Base-by-base conservation (phyloP, 768 basidiomycete species). In the Psilocybe tampanensis region DNA sequence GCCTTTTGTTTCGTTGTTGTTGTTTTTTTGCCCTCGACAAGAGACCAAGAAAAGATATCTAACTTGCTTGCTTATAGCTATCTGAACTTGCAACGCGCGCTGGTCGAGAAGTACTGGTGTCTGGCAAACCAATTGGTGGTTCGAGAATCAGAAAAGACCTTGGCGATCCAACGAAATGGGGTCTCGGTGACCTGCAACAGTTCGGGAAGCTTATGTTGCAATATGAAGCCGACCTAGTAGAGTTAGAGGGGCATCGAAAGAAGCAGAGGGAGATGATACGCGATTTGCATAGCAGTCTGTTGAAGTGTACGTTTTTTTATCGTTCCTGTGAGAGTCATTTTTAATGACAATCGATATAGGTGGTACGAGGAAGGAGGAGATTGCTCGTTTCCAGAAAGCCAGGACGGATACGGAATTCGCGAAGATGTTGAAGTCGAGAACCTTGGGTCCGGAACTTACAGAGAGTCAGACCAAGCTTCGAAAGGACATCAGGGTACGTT, bases 381-480 rank as follows among this genome's bases (percentile, higher is more conserved):
- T 93, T 22, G 76, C 78, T 17, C 84, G 92, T 4, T 95, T 93
- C 70, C 79, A 86, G 53, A 85, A 84, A 62, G 94, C 94, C 1
- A 85, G 85, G 58, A 80, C 79, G 26, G 94, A 98, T 66, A 80
- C 85, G 2, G 89, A 89, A 53, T 92, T 95, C 68, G 82, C 86
- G 9, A 88, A 85, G 64, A 83, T 89, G 77, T 72, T 92, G 52
- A 86, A 84, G 65, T 76, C 84, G 2, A 80, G 90, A 45, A 86
- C 88, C n/a, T 72, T 95, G n/a, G 89, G 89, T 12, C 94, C 96
- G 0, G 94, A 98, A 65, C 89, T 94, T 66, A 77, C 86, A 13
- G 94, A 95, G 67, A 88, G 85, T 1, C 95, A 95, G 67, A 83
- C 79, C 1, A 85, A 87, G 53, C 74, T 98, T 23, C 80, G 94